Conservation (phyloP, 495 filamentous ascomycete genomes). For the Xylaria intraflava region DNA sequence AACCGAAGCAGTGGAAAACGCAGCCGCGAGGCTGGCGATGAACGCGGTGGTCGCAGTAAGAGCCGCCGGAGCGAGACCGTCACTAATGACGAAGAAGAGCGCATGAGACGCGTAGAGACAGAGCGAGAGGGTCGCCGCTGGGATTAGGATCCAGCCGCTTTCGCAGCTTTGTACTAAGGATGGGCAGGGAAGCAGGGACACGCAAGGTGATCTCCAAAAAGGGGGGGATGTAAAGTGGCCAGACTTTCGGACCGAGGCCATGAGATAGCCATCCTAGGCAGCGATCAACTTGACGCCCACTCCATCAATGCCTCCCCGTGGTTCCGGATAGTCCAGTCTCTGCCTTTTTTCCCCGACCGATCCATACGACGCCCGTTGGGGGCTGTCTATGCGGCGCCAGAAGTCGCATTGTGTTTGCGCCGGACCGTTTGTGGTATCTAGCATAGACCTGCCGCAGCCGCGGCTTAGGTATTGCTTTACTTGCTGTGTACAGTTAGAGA, state of each 20-base stretch:
- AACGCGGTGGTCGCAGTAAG: constrained; percentile 36
- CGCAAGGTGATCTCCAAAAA: no score
- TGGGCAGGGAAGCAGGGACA: background rate
- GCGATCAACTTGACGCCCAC: background rate
- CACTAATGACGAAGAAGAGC: constrained; percentile 37
- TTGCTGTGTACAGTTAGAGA: no score
- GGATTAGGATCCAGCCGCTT: constrained; percentile 21
- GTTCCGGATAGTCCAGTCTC: background rate
- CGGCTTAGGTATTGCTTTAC: background rate
- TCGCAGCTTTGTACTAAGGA: background rate
- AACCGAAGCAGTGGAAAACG: constrained; percentile 31
- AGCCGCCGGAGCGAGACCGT: constrained; percentile 38
- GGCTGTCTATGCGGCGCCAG: no score
- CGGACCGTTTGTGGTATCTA: no score
- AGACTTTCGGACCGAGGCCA: background rate
- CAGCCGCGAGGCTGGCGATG: constrained; percentile 37
- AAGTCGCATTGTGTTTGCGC: no score
- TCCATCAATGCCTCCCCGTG: background rate
- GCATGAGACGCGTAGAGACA: constrained; percentile 48
- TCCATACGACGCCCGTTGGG: no score
- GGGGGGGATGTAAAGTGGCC: background rate
- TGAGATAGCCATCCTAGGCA: background rate
- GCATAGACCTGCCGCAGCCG: background rate
- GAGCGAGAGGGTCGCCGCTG: constrained; percentile 40
- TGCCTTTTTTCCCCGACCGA: background rate